Base-by-base conservation (phyloP, 2,329 filamentous ascomycete genomes). In the Tolypocladium cylindrosporum region DNA sequence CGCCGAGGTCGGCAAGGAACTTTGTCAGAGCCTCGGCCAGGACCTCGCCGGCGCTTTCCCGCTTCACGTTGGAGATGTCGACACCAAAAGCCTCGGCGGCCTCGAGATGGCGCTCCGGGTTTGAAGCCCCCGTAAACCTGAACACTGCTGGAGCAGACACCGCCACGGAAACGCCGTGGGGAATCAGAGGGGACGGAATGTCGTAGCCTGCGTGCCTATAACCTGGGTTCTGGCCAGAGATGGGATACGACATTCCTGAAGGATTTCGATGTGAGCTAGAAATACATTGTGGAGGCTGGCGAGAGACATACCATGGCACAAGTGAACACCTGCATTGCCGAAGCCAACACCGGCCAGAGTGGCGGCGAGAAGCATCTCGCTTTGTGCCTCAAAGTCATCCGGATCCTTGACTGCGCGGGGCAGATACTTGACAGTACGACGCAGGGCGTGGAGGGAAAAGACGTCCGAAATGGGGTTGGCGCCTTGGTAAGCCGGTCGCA, bases 381-480 rank as follows among this genome's bases (percentile, higher is more conserved):
- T 89, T 73, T 99, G 94, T 0, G 95, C 95, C 72, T 97, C 94
- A 60, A 84, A 80, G 71, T 99, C 94, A 40, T 96, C 91, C 0
- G 93, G 91, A 66, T 97, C 89, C 59, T 81, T 86, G 3, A 96
- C 89, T 0, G 91, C 88, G 58, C 93, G 85, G 0, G 93, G 94
- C 0, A 99, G 85, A 68, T 97, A 99, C 74, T 96, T 92, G 63
- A 97, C 85, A 0, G 92, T 96, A 65, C 84, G 83, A 37, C 84
- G 81, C 7, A 99, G 81, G 0, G 94, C 92, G 65, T 90, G 87
- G 24, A 99, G 80, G 4, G 90, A 95, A 78, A 99, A 99, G 64
- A 99, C 93, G 70, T 99, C 94, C 50, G 90, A 95, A 66, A 99
- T 99, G 2, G 94, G 94, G 71, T 99, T 99, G 8, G 94, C 91